A percentile compares a stretch with the other conserved stretches of the same genome.
These are phyloP conservation scores for Sphaerulina musiva DNA, from an alignment of 2,329 filamentous ascomycete genomes.

Conservation along the genomic window DNA sequence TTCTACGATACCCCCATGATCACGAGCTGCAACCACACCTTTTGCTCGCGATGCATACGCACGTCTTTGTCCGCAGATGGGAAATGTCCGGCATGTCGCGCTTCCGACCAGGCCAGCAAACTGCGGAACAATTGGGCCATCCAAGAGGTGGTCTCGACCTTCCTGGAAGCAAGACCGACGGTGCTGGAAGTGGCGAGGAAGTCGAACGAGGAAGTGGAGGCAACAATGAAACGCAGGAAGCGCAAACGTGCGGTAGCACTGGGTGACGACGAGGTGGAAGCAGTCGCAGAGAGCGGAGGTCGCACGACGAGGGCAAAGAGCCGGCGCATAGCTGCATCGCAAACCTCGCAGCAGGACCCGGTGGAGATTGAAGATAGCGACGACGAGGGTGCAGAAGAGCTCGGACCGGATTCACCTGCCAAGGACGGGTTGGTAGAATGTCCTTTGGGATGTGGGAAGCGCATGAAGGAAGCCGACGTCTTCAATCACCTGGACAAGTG, in stretches of 20 bases:
- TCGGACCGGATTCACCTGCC: constrained; percentile 32
- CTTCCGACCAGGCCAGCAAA: constrained; percentile 73
- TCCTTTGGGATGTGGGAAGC: constrained; percentile 65
- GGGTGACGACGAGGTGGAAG: constrained; percentile 30
- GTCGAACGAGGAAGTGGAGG: constrained; percentile 21
- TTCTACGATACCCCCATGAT: constrained; percentile 93
- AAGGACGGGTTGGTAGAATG: constrained; percentile 75
- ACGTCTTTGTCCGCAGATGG: constrained; percentile 74
- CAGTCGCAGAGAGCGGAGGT: constrained; percentile 15
- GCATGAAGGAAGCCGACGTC: constrained; percentile 74
- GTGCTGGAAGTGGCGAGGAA: constrained; percentile 58
- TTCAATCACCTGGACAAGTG: constrained; percentile 74
- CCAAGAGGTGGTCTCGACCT: constrained; percentile 76
- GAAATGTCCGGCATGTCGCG: constrained; percentile 79
- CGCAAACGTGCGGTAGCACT: constrained; percentile 42
- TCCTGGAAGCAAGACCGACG: constrained; percentile 57
- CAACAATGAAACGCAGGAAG: constrained; percentile 40
- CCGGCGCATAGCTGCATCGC: constrained; percentile 29
- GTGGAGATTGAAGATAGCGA: constrained; percentile 37
- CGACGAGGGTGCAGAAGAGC: constrained; percentile 33
- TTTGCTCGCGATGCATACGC: constrained; percentile 93
- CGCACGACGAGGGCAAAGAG: constrained; percentile 37
- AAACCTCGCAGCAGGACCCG: constrained; percentile 26
- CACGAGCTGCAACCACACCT: constrained; percentile 90
- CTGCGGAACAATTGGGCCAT: constrained; percentile 78